Base-by-base conservation (phyloP, 345 rosid genomes). In the Mercurialis annua region DNA sequence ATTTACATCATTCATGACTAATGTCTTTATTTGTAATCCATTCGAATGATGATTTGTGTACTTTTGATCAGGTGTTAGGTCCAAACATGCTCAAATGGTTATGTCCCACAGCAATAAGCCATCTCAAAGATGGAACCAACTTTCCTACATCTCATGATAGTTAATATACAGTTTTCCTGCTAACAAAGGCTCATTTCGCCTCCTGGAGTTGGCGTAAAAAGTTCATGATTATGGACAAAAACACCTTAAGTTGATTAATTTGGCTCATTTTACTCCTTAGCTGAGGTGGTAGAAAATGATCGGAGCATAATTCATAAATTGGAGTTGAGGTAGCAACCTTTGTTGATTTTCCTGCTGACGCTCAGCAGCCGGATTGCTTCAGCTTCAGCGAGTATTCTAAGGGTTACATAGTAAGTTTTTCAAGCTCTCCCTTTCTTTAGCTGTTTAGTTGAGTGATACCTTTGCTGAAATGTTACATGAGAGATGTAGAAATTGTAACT, bases 1-100 rank as follows among this genome's bases (percentile, higher is more conserved):
- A 27, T 54, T 29, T 54, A n/a, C 17, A 26, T 14, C 59, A 27
- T 55, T 36, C 38, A 29, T 14, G 31, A 7, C 38, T 29, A 27
- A 29, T 55, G 31, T 6, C 1, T 12, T 27, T 6, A 15, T 31
- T 8, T 14, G 1, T 46, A n/a, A 1, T 44, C 44, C 27, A 42
- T 38, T 49, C 15, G 57, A 20, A 2, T 10, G 14, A 40, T 48
- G 58, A 71, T 33, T 69, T 55, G 21, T 46, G 42, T 64, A 6
- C 56, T 77, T 59, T 59, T 65, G 65, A 53, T 70, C 90, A 92
- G 97, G 86, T 92, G 11, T 77, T 92, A 68, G 96, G 97, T 29
- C 81, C 87, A 34, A 84, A 85, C 86, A 67, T 82, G 79, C 77
- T 85, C 70, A 86, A 75, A 76, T 92, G 98, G 98, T 73, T 92